Conservation (phyloP, 2,329 filamentous ascomycete species). For the Cladophialophora psammophila region DNA sequence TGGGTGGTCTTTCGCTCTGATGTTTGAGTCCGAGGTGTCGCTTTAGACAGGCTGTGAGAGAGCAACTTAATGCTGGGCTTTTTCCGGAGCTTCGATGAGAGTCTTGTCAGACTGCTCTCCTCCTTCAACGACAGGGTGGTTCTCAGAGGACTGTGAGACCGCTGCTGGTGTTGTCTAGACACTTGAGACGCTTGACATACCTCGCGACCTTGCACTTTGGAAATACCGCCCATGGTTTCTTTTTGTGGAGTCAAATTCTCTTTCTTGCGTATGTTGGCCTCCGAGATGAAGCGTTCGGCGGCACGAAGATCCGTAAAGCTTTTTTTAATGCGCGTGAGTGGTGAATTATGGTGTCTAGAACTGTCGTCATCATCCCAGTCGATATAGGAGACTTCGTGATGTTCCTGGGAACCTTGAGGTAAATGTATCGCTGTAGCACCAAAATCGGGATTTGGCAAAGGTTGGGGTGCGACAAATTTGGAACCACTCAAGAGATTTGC, state of each 20-base stretch:
- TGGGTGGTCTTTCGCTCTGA: background rate
- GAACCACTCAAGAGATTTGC: background rate
- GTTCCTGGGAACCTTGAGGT: background rate
- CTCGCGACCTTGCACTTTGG: background rate
- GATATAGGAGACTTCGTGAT: conserved; percentile 35
- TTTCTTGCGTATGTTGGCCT: conserved; percentile 14
- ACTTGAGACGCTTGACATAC: background rate
- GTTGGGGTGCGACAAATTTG: background rate
- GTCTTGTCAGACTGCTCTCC: background rate
- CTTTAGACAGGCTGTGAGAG: background rate
- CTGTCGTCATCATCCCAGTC: conserved; percentile 36
- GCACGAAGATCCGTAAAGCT: conserved; percentile 32
- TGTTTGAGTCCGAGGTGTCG: background rate
- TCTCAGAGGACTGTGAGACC: background rate
- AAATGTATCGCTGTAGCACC: background rate
- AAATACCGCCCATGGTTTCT: background rate
- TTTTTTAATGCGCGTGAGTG: conserved; percentile 30
- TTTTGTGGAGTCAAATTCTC: background rate
- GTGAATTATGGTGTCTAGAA: conserved; percentile 1
- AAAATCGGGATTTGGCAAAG: background rate
- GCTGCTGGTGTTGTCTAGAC: background rate
- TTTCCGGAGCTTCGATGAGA: background rate
- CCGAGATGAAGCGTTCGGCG: conserved; percentile 32
- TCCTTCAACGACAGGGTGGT: background rate
- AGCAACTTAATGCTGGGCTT: conserved; percentile 8